A percentile compares a stretch with the other conserved stretches of the same genome.
Conservation (phyloP, 2,329 filamentous ascomycete species). For the Sporothrix curviconia region DNA sequence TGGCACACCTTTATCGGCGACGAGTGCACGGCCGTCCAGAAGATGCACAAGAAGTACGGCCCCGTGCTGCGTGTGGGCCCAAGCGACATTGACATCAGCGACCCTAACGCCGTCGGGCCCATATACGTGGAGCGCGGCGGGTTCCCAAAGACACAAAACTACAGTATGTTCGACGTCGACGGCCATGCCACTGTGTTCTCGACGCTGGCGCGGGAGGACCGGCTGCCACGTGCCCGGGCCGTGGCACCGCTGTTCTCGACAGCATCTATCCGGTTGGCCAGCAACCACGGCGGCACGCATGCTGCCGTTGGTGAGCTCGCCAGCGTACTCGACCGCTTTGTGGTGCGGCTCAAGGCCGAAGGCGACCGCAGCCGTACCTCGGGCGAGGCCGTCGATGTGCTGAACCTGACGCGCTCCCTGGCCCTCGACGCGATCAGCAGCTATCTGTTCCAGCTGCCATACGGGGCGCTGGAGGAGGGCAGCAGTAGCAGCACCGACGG, state of each 20-base stretch:
- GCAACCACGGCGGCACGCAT: no score
- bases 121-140: slow-evolving; percentile 15
- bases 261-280: background rate
- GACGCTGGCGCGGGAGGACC: background rate
- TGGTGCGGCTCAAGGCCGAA: background rate
- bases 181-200: slow-evolving; percentile 15
- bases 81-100: slow-evolving; percentile 15
- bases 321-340: background rate
- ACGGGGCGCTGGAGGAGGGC: slow-evolving; percentile 6
- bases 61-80: slow-evolving; percentile 16
- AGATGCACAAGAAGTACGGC: slow-evolving; percentile 16
- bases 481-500: no score
- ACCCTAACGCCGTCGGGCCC: slow-evolving; percentile 10
- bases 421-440: slow-evolving; percentile 15
- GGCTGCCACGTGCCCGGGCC: background rate
- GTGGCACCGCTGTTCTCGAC: background rate
- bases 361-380: background rate
- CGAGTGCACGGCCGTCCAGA: slow-evolving; percentile 9
- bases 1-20: slow-evolving; percentile 14
- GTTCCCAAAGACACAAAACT: slow-evolving; percentile 12
- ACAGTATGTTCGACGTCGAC: slow-evolving; percentile 14
- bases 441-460: slow-evolving; percentile 13
- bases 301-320: no score
- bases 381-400: slow-evolving; percentile 2
- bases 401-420: slow-evolving; percentile 9